phyloP scores from a whole-genome alignment of 2,329 filamentous ascomycete genomes.

The Fusarium sp. region DNA sequence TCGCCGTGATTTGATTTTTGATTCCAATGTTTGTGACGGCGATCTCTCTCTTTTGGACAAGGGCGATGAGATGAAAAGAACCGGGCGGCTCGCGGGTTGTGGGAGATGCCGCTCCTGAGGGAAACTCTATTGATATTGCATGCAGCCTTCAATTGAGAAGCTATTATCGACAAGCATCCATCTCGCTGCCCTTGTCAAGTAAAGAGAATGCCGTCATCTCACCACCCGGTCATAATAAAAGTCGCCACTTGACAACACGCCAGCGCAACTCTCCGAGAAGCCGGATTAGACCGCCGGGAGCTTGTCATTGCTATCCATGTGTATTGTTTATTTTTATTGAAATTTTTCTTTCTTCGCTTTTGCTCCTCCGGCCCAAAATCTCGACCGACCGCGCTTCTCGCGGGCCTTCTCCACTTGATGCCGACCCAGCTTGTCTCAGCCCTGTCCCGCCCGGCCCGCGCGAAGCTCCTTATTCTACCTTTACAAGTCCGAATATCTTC shows the following conservation, averaged over 20 bases:
- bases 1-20: background rate
- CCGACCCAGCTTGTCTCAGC: constrained; percentile 35
- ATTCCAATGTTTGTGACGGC: constrained; percentile 3
- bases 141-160: background rate
- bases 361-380: constrained; percentile 11
- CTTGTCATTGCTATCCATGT: background rate
- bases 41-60: constrained; percentile 10
- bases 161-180: background rate
- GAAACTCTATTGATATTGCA: background rate
- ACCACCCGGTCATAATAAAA: background rate
- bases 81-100: background rate
- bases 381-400: constrained; percentile 15
- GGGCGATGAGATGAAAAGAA: no score
- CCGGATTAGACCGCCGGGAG: background rate
- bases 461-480: constrained; percentile 22
- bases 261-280: constrained; percentile 9
- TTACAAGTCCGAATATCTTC: constrained; percentile 13
- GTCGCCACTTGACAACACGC: constrained; percentile 2
- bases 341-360: background rate
- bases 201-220: background rate
- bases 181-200: background rate
- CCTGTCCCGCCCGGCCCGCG: background rate
- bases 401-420: constrained; percentile 29
- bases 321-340: constrained; percentile 4
- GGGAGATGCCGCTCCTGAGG: background rate